Base-by-base conservation (phyloP, 805 yeast species). In the Kuraishia molischiana region DNA sequence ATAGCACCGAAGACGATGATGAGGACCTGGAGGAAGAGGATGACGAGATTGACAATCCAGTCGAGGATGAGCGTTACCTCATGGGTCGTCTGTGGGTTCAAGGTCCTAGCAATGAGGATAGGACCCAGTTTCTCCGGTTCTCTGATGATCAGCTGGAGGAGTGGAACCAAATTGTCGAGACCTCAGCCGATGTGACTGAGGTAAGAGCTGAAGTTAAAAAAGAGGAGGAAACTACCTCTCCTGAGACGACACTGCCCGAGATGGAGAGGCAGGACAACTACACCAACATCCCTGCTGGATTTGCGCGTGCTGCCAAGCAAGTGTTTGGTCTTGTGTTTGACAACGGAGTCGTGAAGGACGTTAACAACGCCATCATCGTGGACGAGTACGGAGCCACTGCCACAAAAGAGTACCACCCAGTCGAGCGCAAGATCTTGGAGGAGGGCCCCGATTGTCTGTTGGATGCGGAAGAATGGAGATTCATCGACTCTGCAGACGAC, bases 31-130 rank as follows among this genome's bases (percentile, higher is more conserved):
- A 47, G 11, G 61, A 49, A 2, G 56, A 56, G 0, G 62, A 51
- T 17, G 62, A 60, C 9, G 63, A 51, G 5, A 68, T 61, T 4
- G 72, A 68, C 8, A 66, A 62, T 10, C 61, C 61, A 13, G 77
- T 67, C 19, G 61, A 64, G 14, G 75, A 68, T 29, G 77, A 74
- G 38, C 71, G 77, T 0, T 86, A 81, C 50, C 66, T 81, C 20
- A 81, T 84, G 80, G 95, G 96, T 5, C 66, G 84, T 39, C 52
- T 89, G 14, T 87, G 95, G 92, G 70, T 92, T 3, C 97, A 87
- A 56, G 98, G 98, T 0, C 97, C 97, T 1, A 50, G 67, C 51
- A 56, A 58, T 22, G 64, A 61, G 37, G 79, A 74, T 49, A 42
- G 68, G 31, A 39, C 42, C 10, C 35, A 29, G 19, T 49, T 36